Base-by-base conservation (phyloP, 768 basidiomycete genomes). In the Chalciporus chontae region DNA sequence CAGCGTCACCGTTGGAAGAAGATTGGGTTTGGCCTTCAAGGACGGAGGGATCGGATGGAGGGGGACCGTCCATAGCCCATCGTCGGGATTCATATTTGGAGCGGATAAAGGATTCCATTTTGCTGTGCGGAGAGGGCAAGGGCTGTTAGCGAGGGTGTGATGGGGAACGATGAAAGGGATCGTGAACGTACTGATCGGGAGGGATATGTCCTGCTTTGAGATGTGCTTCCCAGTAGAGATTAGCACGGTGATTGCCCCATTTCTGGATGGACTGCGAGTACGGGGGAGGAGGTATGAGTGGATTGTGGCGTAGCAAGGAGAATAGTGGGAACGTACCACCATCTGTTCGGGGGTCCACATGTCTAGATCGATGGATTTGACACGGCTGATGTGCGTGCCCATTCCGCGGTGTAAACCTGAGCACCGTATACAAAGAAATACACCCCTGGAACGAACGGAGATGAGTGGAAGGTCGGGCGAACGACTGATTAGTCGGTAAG, bases 311-410 rank as follows among this genome's bases (percentile, higher is more conserved):
- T 32, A 19, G 26, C 26, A 26, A 8, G 41, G 24, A 24, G 19
- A 43, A 36, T 1, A 17, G 15, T 5, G 13, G 39, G 13, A 50
- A 23, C 79, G 53, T 59, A 93, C 94, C 72, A 85, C 83, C 88
- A 99, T 94, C 72, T 99, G 95, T 55, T 97, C 94, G 3, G 92
- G 91, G 8, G 92, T 95, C 95, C 95, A 99, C 15, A 89, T 82
- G 61, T 99, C 95, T 47, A 99, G 83, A 71, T 99, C 95, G 47
- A 99, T 90, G 3, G 93, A 95, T 64, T 96, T 96, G 66, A 99
- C 90, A 64, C 88, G 90, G 71, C 89, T 90, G 68, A 98, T 96
- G 69, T 99, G 95, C 0, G 95, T 97, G 52, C 95, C 95, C 92
- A 99, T 94, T 36, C 91, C 87, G 38, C 95, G 85, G 70, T 99